These are phyloP conservation scores for Ceratocystis destructans DNA, from an alignment of 2,329 filamentous ascomycete genomes.

Conservation along the genomic window DNA sequence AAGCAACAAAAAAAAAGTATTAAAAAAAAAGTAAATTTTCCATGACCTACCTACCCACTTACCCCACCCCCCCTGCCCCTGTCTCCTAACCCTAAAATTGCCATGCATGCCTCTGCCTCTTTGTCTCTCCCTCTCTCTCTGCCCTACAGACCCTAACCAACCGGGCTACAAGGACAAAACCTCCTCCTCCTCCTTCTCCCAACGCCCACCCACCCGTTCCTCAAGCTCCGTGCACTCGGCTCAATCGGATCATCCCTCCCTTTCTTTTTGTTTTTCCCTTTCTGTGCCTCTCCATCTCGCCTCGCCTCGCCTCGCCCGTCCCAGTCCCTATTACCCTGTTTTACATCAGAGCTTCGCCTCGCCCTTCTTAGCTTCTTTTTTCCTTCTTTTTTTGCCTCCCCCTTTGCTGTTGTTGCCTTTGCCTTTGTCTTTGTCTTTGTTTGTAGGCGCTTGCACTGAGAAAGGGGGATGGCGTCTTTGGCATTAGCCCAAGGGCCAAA, in stretches of 20 bases:
- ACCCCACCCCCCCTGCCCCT: background rate
- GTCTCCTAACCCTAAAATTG: background rate
- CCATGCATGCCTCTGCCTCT: background rate
- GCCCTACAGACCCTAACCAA: slow-evolving; percentile 4
- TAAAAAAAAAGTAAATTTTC: background rate
- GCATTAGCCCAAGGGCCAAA: too few relatives aligned
- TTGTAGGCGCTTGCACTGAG: too few relatives aligned
- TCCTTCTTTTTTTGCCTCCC: background rate
- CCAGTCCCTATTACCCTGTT: background rate
- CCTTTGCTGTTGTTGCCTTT: background rate
- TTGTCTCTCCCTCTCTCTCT: slow-evolving; percentile 9
- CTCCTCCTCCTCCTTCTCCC: background rate
- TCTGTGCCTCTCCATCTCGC: background rate
- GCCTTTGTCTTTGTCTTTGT: background rate
- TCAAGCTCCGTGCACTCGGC: background rate
- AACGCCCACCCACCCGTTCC: background rate
- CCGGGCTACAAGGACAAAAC: background rate
- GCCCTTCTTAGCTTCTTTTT: background rate
- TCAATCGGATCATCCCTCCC: background rate
- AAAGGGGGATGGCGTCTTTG: too few relatives aligned
- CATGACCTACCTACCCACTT: background rate
- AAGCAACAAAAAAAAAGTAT: background rate
- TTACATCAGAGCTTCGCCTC: background rate
- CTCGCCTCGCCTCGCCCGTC: background rate
- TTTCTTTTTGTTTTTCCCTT: background rate